These are phyloP conservation scores for Zea mays DNA, from an alignment of 176 grass and related monocot genomes.

Conservation along the genomic window Zm-B73-REFERENCE-NAM-5.0 NC_050098.1:178455501-178456000, in stretches of 20 bases:
- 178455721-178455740: conserved; percentile 92
- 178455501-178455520: conserved; percentile 38
- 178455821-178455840: conserved; percentile 81
- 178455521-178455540: conserved; percentile 69
- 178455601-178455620: conserved; percentile 50
- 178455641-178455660: conserved; percentile 87
- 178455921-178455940: conserved; percentile 35
- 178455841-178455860: conserved; percentile 35
- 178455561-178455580: conserved; percentile 85
- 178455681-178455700: conserved; percentile 91
- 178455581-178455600: conserved; percentile 75
- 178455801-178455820: conserved; percentile 49
- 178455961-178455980: conserved; percentile 20
- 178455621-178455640: conserved; percentile 49
- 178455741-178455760: conserved; percentile 92
- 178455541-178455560: conserved; percentile 90
- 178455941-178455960: conserved; percentile 37
- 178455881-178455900: conserved; percentile 26
- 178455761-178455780: conserved; percentile 89
- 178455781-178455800: conserved; percentile 76
- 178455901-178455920: conserved; percentile 38
- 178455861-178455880: conserved; percentile 38
- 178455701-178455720: conserved; percentile 76
- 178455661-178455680: conserved; percentile 96
- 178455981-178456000: conserved; percentile 19